Conservation (phyloP, 2,329 filamentous ascomycete species). For the Cordyceps fumosorosea region DNA sequence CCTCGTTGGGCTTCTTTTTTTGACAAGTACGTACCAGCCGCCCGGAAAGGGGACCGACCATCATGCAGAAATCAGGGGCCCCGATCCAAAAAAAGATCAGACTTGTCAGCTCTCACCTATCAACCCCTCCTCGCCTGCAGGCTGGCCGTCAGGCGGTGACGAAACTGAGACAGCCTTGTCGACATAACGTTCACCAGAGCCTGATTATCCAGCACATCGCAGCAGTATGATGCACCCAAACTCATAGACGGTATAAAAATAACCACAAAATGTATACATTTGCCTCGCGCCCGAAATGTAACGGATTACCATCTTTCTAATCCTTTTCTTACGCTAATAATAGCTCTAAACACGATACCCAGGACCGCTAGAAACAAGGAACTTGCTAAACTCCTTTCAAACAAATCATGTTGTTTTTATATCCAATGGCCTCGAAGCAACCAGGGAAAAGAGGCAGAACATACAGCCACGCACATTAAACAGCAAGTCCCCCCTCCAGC, state of each 20-base stretch:
- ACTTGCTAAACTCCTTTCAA: not conserved
- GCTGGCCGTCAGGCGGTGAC: not conserved
- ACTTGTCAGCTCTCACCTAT: not conserved
- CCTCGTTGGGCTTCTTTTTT: not conserved
- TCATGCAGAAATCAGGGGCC: not conserved
- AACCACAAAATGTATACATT: not conserved
- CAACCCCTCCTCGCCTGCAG: not conserved
- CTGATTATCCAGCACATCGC: not conserved
- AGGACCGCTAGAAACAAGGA: not conserved
- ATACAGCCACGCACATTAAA: constrained; percentile 22
- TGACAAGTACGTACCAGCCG: not conserved
- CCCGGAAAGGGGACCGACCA: not conserved
- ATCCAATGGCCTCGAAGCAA: constrained; percentile 1
- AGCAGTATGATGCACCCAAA: not conserved
- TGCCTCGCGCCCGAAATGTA: not conserved
- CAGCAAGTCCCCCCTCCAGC: constrained; percentile 37
- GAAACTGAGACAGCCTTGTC: no score
- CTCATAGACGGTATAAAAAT: not conserved
- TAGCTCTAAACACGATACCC: not conserved
- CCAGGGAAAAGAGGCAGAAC: not conserved
- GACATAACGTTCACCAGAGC: not conserved
- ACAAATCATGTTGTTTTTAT: not conserved
- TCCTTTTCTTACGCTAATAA: not conserved
- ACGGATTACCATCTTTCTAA: not conserved
- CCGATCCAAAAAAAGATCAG: no score